Base-by-base conservation (phyloP, 176 grass and related monocot genomes). In the Cenchrus americanus region DNA sequence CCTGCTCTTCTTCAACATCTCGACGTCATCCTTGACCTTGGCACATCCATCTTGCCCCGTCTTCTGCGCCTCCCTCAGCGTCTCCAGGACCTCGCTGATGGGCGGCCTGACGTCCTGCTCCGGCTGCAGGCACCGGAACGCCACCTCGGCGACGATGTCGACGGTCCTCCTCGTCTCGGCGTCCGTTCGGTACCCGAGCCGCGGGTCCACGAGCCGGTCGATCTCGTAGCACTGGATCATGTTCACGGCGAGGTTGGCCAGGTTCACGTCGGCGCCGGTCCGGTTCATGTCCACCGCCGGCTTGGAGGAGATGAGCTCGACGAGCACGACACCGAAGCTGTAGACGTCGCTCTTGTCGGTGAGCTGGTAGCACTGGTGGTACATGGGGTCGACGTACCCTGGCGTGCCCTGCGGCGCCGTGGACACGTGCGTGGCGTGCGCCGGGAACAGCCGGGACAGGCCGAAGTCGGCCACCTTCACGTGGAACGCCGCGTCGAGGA, bases 281-380 rank as follows among this genome's bases (percentile, higher is more conserved):
- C 69, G 52, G 52, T 1, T 64, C 86, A 88, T 86, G 69, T 92
- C 90, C 22, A 92, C 90, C 0, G 90, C 90, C 0, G 86, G 79
- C 11, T 54, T 83, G 14, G 90, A 89, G 17, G 89, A 94, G 27
- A 94, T 22, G 44, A 94, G 92, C 89, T 94, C 92, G 0, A 86
- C 66, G 0, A 94, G 83, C 0, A 94, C 89, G 0, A 94, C 92
- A 1, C 92, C 92, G 66, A 94, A 94, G 66, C 92, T 94, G 60
- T 94, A 94, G 8, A 94, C 92, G 14, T 94, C 92, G 66, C 89
- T 94, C 83, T 94, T 94, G 66, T 94, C 89, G 0, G 89, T 94
- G 13, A 94, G 92, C 80, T 89, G 89, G 61, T 86, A 94, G 80
- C 77, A 64, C 59, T 63, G 83, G 66, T 94, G 80, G 72, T 94